Evolutionary conservation across 192 early-diverging fungal species (phyloP).

Genomic region (Dimargaris xerosporica): DNA sequence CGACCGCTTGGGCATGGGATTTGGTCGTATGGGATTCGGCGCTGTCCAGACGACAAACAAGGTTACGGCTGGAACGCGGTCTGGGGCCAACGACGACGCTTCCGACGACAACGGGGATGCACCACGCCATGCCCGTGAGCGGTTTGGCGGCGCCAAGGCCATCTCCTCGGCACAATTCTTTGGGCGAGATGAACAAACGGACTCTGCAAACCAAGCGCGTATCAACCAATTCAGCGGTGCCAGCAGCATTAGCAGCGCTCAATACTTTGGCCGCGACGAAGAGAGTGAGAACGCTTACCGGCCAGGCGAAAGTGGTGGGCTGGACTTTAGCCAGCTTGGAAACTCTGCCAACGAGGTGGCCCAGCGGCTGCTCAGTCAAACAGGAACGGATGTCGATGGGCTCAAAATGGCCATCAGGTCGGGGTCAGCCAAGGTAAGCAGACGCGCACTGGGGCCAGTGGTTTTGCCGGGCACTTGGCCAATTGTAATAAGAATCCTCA

Average conservation of each 20-base stretch:
- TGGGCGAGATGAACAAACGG: slow-evolving; percentile 44
- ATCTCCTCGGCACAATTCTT: slow-evolving; percentile 92
- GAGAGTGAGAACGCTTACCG: slow-evolving; percentile 18
- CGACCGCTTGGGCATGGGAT: slow-evolving; percentile 49
- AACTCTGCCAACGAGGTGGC: slow-evolving; percentile 31
- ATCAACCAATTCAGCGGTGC: slow-evolving; percentile 52
- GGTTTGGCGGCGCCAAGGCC: slow-evolving; percentile 67
- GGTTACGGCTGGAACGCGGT: neutral
- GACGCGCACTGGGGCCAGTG: too few relatives aligned
- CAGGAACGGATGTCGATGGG: slow-evolving; percentile 8
- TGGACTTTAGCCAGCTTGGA: slow-evolving; percentile 31
- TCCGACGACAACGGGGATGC: neutral
- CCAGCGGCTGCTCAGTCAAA: slow-evolving; percentile 25
- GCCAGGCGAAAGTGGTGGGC: neutral
- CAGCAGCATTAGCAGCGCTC: slow-evolving; percentile 63
- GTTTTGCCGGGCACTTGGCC: too few relatives aligned
- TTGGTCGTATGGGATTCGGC: slow-evolving; percentile 51
- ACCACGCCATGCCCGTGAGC: slow-evolving; percentile 44
- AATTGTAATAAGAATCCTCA: too few relatives aligned
- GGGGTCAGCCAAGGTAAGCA: slow-evolving; percentile 10
- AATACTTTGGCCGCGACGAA: slow-evolving; percentile 66
- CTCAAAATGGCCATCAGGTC: slow-evolving; percentile 1
- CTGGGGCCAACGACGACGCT: neutral
- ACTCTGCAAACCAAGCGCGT: slow-evolving; percentile 20
- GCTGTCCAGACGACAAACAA: slow-evolving; percentile 10